phyloP scores from a whole-genome alignment of 2,329 filamentous ascomycete species.

The Tolypocladium nubicola region DNA sequence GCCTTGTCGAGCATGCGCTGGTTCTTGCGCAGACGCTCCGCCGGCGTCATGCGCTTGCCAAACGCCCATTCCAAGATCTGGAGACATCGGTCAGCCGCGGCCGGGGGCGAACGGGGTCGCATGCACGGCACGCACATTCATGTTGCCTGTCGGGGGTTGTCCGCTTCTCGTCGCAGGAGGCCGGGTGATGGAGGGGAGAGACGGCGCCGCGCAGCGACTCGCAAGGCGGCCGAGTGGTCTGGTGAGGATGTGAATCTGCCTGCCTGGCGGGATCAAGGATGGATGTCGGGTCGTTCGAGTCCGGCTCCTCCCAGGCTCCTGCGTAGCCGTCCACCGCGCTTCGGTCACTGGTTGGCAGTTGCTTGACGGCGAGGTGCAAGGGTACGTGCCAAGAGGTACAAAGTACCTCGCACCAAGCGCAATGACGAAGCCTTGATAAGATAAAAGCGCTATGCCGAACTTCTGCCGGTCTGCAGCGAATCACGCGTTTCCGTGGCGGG shows the following conservation, averaged over 20 bases:
- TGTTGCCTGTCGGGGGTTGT: constrained; percentile 17
- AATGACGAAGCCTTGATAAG: not conserved
- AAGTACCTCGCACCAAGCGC: not conserved
- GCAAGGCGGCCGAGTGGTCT: not conserved
- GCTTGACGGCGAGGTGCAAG: not conserved
- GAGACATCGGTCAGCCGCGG: constrained; percentile 9
- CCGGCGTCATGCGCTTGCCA: constrained; percentile 97
- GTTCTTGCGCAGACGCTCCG: constrained; percentile 83
- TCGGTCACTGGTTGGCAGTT: not conserved
- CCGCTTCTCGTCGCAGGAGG: not conserved
- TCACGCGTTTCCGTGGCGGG: constrained; percentile 9
- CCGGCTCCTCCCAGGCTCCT: not conserved
- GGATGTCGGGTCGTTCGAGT: not conserved
- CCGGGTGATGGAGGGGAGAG: not conserved
- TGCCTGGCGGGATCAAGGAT: not conserved
- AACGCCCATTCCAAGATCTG: constrained; percentile 98
- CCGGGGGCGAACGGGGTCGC: constrained; percentile 2
- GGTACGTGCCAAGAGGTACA: constrained; percentile 3
- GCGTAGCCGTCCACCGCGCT: not conserved
- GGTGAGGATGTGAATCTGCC: not conserved
- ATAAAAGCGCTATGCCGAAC: constrained; percentile 7
- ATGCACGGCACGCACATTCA: constrained; percentile 41
- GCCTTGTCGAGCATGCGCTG: constrained; percentile 96
- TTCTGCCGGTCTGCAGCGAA: constrained; percentile 15
- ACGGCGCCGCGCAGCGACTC: not conserved